Evolutionary conservation across 2,329 filamentous ascomycete species (phyloP).

Genomic region (Penicillium sp.): DNA sequence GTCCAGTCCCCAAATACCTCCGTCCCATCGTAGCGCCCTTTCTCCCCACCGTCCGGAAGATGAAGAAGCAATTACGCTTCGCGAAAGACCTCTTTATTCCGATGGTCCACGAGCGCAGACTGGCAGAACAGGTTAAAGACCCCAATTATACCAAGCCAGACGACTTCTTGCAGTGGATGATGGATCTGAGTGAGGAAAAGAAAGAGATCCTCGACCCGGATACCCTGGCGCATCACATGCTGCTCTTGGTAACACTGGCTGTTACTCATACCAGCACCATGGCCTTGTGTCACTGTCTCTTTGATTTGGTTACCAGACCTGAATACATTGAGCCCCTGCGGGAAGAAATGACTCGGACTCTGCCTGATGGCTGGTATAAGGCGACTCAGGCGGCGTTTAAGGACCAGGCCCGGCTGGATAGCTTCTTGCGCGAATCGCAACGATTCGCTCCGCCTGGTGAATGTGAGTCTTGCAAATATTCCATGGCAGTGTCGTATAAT

Average conservation of each 20-base stretch:
- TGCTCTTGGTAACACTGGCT: slow-evolving; percentile 23
- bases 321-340: slow-evolving; percentile 45
- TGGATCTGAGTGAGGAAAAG: slow-evolving; percentile 21
- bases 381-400: slow-evolving; percentile 17
- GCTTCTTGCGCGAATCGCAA: slow-evolving; percentile 26
- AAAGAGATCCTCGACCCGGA: slow-evolving; percentile 15
- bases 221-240: slow-evolving; percentile 21
- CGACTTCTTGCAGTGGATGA: slow-evolving; percentile 30
- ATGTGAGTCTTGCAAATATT: slow-evolving; percentile 11
- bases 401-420: slow-evolving; percentile 20
- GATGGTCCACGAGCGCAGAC: slow-evolving; percentile 26
- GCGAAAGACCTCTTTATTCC: slow-evolving; percentile 30
- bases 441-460: slow-evolving; percentile 24
- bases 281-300: slow-evolving; percentile 39
- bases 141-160: slow-evolving; percentile 20
- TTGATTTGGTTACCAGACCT: slow-evolving; percentile 44
- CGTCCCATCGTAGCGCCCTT: slow-evolving; percentile 29
- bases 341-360: slow-evolving; percentile 38
- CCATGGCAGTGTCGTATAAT: not conserved
- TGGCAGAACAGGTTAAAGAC: slow-evolving; percentile 13
- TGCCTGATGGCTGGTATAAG: slow-evolving; percentile 21
- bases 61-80: slow-evolving; percentile 25
- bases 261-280: slow-evolving; percentile 26
- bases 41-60: slow-evolving; percentile 28
- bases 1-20: slow-evolving; percentile 28